Evolutionary conservation across 139 green algal species (phyloP), one percentile per base, ranked within the genome.

Genomic region (Auxenochlorella pyrenoidosa): DNA sequence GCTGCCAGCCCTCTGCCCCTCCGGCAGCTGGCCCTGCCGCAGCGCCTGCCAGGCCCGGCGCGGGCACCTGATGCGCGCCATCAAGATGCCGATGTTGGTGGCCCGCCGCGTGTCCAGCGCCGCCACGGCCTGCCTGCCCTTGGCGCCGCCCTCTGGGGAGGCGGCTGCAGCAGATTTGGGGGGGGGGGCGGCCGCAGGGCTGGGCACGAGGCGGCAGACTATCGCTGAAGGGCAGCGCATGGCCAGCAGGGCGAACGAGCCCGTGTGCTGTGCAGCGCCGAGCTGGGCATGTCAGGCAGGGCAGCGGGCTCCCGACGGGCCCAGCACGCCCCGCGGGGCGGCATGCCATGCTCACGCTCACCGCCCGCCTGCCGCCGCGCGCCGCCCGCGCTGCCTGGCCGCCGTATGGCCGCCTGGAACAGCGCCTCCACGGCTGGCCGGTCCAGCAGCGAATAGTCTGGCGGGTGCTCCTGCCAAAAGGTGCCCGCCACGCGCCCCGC

Each of bases 71-170:
- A 63, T 63, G 54, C 54, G 16, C 28, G 19, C 54, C 58, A 71
- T 72, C 0, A 19, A 5, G 34, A 34, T 60, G 47, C 81, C 90
- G 43, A 93, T 90, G 75, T 75, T 85, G 10, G 88, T 91, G 28
- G 90, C 90, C 1, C 88, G 72, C 65, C 90, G 88, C 2, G 90
- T 79, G 51, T 91, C 90, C 51, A 92, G 83, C 58, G 90, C 88
- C 16, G 90, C 90, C 82, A 90, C 88, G 71, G 86, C 75, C 54
- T 85, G 68, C 72, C 85, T 88, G 43, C 41, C 41, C 30, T 18
- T 36, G 54, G 34, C 54, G 54, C 54, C 59, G 24, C 58, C 79
- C 0, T 80, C 75, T 26, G 76, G 76, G 47, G 36, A 32, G 76
- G 47, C 47, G 8, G 47, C 76, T 82, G 76, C 76, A 58, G 76